Base-by-base conservation (phyloP, 371 early-diverging fungal genomes). In the Lichtheimia ramosa region DNA sequence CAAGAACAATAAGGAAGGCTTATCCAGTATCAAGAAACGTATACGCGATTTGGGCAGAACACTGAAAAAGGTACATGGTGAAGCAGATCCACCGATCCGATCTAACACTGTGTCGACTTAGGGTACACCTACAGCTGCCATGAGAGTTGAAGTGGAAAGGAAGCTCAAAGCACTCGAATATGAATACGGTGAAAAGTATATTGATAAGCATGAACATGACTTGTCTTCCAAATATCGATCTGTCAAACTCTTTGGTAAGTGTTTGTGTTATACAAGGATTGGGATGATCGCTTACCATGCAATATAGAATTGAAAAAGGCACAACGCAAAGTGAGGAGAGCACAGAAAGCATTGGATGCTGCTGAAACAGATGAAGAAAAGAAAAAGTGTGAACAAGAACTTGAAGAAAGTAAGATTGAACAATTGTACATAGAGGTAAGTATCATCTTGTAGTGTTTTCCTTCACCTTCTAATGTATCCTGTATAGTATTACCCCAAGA, bases 181-280 rank as follows among this genome's bases (percentile, higher is more conserved):
- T 34, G 69, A 73, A 46, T 58, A 69, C 7, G 71, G 71, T 8
- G 75, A 79, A 27, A 68, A 53, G 51, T 53, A 58, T 13, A 65
- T 79, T 59, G 70, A 73, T 48, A 71, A 73, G n/a, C 51, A 58
- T 21, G 75, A 79, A 56, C 58, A 56, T 41, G 49, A 42, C 2
- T 62, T 69, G 50, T 52, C 64, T 8, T 56, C 55, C 12, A 70
- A 66, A 59, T 79, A 75, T 56, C 79, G 71, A 25, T 61, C 49
- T 43, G 61, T 70, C 14, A 71, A 71, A 58, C 71, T 69, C 63
- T 62, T 79, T 43, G 79, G 79, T 79, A 79, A 54, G 25, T 18
- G 16, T 43, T 24, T 16, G 34, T 5, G 18, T 21, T 24, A n/a
- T 24, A 27, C 15, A 48, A 34, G 58, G 15, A 57, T 4, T 34